Base-by-base conservation (phyloP, 441 rosid species). In the Jatropha multifida region DNA sequence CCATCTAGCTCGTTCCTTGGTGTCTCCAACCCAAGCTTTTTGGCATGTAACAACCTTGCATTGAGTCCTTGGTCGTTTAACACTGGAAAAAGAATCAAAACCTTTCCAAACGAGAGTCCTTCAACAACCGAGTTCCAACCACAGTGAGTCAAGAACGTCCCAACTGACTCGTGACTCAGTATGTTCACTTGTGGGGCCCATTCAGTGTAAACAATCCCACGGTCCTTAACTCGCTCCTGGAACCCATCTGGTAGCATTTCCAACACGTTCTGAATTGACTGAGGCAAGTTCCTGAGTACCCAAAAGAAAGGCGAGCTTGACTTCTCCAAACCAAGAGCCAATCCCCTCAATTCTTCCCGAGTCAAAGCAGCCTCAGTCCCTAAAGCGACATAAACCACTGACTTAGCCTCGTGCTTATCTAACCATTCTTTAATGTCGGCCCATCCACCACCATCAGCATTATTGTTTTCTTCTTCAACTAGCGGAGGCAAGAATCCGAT, bases 71-170 rank as follows among this genome's bases (percentile, higher is more conserved):
- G 95, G 2, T 89, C 95, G 76, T 84, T 80, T 0, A 77, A 5
- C 60, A 86, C 56, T 0, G 92, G 93, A 37, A 90, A 60, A 75
- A 86, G 67, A 38, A 92, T 76, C 80, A 90, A 74, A 71, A 79
- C 87, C 71, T 74, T 56, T 0, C 81, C 82, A 0, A 74, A 76
- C 12, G 65, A 61, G 5, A 84, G 79, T 6, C 81, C 85, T 59
- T 92, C 97, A 11, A 90, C 74, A 5, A 85, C 73, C 12, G 92
- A 90, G 85, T 88, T 92, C 86, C 90, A 89, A 0, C 93, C 97
- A 55, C 93, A 89, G 65, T 92, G 95, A 18, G 93, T 92, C 86
- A 92, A 62, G 78, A 90, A 92, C 52, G 88, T 90, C 4, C 91
- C 89, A 2, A 92, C 86, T 4, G 91, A 83, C n/a, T 81, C 79